A percentile compares a stretch with the other conserved stretches of the same genome.
phyloP scores from a whole-genome alignment of 768 basidiomycete species.

The Tulasnella sp. region DNA sequence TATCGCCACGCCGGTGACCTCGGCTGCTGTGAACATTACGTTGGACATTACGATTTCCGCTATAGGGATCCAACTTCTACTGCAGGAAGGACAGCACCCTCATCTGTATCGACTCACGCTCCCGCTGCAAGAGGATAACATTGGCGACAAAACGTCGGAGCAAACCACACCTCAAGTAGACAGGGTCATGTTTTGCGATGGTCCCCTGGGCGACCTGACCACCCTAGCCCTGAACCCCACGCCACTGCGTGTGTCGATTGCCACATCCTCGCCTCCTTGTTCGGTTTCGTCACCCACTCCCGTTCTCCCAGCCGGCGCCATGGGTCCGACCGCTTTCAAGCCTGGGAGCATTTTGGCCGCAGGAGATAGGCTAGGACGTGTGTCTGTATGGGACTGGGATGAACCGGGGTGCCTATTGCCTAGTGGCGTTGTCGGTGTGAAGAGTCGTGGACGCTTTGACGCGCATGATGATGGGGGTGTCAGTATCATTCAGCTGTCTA shows the following conservation, averaged over 20 bases:
- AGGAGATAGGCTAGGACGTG: constrained; percentile 35
- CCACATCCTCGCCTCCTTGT: neutral
- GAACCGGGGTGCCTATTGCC: neutral
- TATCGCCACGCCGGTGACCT: too few species aligned
- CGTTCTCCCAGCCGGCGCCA: neutral
- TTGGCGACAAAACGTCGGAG: neutral
- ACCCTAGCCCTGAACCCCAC: constrained; percentile 38
- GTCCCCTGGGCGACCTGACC: constrained; percentile 40
- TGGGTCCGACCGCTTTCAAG: constrained; percentile 20
- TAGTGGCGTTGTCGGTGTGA: neutral
- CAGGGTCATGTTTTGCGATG: constrained; percentile 38
- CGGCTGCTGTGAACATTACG: too few species aligned
- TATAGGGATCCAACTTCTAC: too few species aligned
- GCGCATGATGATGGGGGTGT: constrained; percentile 54
- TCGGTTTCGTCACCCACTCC: constrained; percentile 9
- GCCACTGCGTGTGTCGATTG: neutral
- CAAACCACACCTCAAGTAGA: neutral
- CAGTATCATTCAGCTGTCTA: constrained; percentile 50
- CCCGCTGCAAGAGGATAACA: too few species aligned
- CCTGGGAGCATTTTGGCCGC: constrained; percentile 43
- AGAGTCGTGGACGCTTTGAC: constrained; percentile 36
- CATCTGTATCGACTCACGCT: too few species aligned
- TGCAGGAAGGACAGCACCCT: too few species aligned
- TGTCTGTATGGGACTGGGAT: constrained; percentile 16
- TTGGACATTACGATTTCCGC: too few species aligned